Percentiles rank a stretch among this genome's conserved stretches.
Evolutionary conservation across 441 rosid genomes (phyloP).

Genomic region (Cnidoscolus chayamansa): DNA sequence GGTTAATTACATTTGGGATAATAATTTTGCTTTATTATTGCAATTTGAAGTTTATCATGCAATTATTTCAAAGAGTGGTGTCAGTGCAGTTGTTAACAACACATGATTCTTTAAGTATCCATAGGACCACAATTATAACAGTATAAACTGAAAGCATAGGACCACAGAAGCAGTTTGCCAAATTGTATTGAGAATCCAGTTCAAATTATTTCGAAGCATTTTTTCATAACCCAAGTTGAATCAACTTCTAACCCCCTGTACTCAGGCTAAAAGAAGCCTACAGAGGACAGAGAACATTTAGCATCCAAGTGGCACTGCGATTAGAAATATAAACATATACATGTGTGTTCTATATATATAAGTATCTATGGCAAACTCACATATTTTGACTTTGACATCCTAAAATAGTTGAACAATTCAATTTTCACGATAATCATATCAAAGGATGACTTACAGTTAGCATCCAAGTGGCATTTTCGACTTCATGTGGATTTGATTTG

Average conservation of each 20-base stretch:
- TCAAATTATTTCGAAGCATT: neutral
- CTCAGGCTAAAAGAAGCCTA: neutral
- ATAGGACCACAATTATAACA: neutral
- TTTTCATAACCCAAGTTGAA: neutral
- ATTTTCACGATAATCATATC: neutral
- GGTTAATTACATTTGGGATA: neutral
- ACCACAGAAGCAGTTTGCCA: neutral
- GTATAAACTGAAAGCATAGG: neutral
- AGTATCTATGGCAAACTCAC: neutral
- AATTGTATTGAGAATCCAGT: neutral
- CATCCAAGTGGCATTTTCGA: conserved; percentile 81
- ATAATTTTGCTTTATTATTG: neutral
- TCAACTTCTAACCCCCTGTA: neutral
- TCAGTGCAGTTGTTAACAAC: neutral
- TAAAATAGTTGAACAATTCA: neutral
- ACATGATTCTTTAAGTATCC: too few relatives aligned
- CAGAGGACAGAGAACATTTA: neutral
- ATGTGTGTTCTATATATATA: neutral
- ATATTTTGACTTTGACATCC: neutral
- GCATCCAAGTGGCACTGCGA: neutral
- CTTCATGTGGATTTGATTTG: conserved; percentile 69
- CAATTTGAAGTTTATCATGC: neutral
- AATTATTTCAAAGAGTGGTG: neutral
- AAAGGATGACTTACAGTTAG: conserved; percentile 46
- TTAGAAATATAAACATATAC: neutral